Evolutionary conservation across 2,329 filamentous ascomycete species (phyloP).

Genomic region (Lachnum nothofagi): DNA sequence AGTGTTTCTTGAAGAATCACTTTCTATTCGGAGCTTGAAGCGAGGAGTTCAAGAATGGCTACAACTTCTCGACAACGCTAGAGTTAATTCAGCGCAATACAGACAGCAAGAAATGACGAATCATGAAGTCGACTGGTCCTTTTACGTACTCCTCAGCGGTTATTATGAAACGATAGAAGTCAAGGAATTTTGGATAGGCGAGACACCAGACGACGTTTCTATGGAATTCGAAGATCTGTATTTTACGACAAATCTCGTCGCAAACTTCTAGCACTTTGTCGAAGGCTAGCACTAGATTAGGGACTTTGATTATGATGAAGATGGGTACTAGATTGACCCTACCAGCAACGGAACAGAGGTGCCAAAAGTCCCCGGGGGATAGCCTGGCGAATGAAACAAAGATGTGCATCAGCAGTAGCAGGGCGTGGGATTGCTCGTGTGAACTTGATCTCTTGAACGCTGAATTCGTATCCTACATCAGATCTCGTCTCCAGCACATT

Average conservation of each 20-base stretch:
- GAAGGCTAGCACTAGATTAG: too few species aligned
- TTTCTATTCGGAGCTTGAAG: background rate
- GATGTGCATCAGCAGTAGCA: too few species aligned
- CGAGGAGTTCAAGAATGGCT: background rate
- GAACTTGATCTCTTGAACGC: too few species aligned
- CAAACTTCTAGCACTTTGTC: background rate
- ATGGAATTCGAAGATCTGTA: background rate
- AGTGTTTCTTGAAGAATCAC: background rate
- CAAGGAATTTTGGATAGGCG: background rate
- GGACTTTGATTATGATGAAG: too few species aligned
- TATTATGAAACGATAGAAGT: background rate
- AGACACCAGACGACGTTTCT: background rate
- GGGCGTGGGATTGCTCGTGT: too few species aligned
- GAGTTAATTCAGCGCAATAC: constrained; percentile 1
- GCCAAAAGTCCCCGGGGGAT: background rate
- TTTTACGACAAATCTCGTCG: background rate
- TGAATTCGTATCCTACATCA: too few species aligned
- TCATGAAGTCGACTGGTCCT: background rate
- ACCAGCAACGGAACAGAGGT: background rate
- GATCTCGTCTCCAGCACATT: too few species aligned
- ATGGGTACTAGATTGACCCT: too few species aligned
- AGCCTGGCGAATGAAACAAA: background rate
- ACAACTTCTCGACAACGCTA: background rate
- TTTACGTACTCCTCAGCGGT: background rate
- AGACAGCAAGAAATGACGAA: background rate